A percentile compares a stretch with the other conserved stretches of the same genome.
Evolutionary conservation across 805 yeast species (phyloP).

Genomic region (Pichia membranifaciens): DNA sequence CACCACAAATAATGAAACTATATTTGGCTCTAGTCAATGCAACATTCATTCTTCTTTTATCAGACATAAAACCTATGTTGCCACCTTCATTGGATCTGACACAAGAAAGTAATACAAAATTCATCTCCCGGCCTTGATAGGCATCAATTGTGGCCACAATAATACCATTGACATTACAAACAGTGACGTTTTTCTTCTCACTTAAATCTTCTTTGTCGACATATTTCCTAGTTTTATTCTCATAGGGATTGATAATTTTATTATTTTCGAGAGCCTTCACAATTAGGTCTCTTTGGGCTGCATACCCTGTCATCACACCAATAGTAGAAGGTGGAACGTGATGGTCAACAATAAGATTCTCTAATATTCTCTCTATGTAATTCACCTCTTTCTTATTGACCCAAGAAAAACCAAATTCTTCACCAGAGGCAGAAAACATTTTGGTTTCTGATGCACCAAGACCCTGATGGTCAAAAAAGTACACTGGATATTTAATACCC

Average conservation of each 20-base stretch:
- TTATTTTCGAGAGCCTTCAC: slow-evolving; percentile 46
- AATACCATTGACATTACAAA: slow-evolving; percentile 40
- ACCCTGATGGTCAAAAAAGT: slow-evolving; percentile 55
- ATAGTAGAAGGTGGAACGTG: slow-evolving; percentile 44
- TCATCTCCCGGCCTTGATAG: slow-evolving; percentile 88
- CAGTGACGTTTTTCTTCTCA: slow-evolving; percentile 36
- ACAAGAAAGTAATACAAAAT: slow-evolving; percentile 69
- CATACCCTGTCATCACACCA: slow-evolving; percentile 70
- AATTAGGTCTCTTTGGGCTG: slow-evolving; percentile 64
- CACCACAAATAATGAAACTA: slow-evolving; percentile 60
- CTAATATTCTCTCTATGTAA: slow-evolving; percentile 42
- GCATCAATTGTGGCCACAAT: slow-evolving; percentile 72
- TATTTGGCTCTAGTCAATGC: slow-evolving; percentile 67
- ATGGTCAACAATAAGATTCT: slow-evolving; percentile 48
- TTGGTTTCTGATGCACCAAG: slow-evolving; percentile 38
- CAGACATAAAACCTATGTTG: slow-evolving; percentile 58
- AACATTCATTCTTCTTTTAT: slow-evolving; percentile 59
- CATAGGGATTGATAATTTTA: slow-evolving; percentile 49
- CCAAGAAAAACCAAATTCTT: slow-evolving; percentile 51
- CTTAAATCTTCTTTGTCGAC: slow-evolving; percentile 58
- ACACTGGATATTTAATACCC: slow-evolving; percentile 48
- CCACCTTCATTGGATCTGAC: slow-evolving; percentile 59
- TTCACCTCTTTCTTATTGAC: slow-evolving; percentile 50
- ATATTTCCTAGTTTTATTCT: slow-evolving; percentile 41
- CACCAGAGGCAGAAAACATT: slow-evolving; percentile 37